phyloP scores from a whole-genome alignment of 768 basidiomycete species.

The Lactarius indigo region DNA sequence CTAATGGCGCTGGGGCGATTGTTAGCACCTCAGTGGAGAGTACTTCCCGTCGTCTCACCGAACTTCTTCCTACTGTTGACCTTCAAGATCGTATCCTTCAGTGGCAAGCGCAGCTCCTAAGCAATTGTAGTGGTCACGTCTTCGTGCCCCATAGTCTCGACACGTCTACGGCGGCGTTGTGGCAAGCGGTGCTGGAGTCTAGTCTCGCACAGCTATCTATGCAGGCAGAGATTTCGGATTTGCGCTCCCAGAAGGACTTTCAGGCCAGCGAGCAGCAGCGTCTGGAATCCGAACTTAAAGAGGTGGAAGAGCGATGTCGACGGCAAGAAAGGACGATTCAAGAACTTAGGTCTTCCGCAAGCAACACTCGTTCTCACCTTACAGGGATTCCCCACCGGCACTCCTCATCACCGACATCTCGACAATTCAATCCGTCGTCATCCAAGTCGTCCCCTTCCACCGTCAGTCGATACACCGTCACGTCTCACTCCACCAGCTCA shows the following conservation, averaged over 20 bases:
- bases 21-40: constrained; percentile 45
- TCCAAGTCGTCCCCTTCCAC: neutral
- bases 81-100: constrained; percentile 43
- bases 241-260: constrained; percentile 17
- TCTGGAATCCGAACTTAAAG: constrained; percentile 19
- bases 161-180: constrained; percentile 28
- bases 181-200: constrained; percentile 44
- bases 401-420: neutral
- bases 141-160: constrained; percentile 38
- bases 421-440: neutral
- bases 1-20: constrained; percentile 57
- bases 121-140: constrained; percentile 57
- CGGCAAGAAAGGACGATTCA: constrained; percentile 8
- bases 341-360: neutral
- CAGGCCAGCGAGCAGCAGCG: constrained; percentile 28
- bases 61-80: constrained; percentile 49
- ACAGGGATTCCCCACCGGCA: neutral
- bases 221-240: constrained; percentile 36
- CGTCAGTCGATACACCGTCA: neutral
- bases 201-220: constrained; percentile 47
- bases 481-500: neutral
- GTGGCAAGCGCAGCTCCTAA: constrained; percentile 65
- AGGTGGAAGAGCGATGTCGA: constrained; percentile 8
- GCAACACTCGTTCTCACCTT: neutral
- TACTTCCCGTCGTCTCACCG: constrained; percentile 43